Conservation (phyloP, 169 alveolate genomes). For the Amoebophrya sp. region DNA sequence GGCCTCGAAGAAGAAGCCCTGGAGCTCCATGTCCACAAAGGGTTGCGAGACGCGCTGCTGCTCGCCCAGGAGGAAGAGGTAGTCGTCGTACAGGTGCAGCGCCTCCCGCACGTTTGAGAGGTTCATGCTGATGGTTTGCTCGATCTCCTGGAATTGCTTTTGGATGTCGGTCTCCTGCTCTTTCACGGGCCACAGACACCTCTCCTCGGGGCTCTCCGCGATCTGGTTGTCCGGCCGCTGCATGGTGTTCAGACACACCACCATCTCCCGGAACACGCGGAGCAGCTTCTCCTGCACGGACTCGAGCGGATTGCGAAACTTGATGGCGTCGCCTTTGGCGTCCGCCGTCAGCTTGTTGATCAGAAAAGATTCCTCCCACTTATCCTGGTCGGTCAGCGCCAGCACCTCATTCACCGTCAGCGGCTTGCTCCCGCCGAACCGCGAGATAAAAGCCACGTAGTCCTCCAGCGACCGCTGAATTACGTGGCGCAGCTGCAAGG, state of each 20-base stretch:
- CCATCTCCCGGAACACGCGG: not conserved
- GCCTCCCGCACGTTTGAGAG: slow-evolving; percentile 41
- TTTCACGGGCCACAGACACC: not conserved
- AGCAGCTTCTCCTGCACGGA: not conserved
- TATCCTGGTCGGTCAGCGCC: not conserved
- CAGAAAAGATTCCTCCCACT: not conserved
- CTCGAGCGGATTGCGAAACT: not conserved
- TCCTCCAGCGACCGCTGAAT: not conserved
- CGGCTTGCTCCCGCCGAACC: not conserved
- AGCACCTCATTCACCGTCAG: not conserved
- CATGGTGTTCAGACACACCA: not conserved
- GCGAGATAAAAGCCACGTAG: not conserved
- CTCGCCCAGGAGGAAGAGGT: slow-evolving; percentile 34
- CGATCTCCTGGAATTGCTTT: not conserved
- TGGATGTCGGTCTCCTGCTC: slow-evolving; percentile 43
- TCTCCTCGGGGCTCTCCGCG: not conserved
- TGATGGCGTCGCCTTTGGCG: not conserved
- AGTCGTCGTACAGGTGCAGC: slow-evolving; percentile 38
- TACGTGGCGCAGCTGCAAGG: not conserved
- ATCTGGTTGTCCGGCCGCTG: not conserved
- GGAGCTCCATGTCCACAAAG: not conserved
- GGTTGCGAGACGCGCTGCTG: not conserved
- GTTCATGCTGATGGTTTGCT: slow-evolving; percentile 30
- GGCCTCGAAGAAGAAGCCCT: not conserved
- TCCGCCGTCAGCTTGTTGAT: not conserved